A percentile compares a stretch with the other conserved stretches of the same genome.
Conservation (phyloP, 1,139 yeast genomes). For the Yamadazyma kanchanaburiensis region DNA sequence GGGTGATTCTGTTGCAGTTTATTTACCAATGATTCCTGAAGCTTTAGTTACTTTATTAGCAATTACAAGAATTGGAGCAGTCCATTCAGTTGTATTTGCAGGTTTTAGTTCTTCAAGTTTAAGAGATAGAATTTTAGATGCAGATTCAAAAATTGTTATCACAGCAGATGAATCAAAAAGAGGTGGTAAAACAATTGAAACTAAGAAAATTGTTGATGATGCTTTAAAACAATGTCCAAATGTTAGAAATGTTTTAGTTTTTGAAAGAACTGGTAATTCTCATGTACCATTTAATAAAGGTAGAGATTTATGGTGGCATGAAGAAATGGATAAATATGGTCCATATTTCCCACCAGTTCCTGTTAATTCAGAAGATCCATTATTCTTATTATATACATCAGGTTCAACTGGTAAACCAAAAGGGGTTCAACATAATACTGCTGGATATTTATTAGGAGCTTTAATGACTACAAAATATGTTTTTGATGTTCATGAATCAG, state of each 20-base stretch:
- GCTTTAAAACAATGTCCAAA: conserved; percentile 69
- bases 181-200: conserved; percentile 81
- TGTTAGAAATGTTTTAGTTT: conserved; percentile 68
- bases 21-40: conserved; percentile 85
- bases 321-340: conserved; percentile 65
- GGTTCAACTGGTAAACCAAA: conserved; percentile 72
- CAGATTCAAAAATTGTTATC: conserved; percentile 68
- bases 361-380: conserved; percentile 58
- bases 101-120: conserved; percentile 77
- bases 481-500: conserved; percentile 73
- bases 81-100: conserved; percentile 82
- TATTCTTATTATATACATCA: conserved; percentile 63
- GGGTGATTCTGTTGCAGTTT: conserved; percentile 84
- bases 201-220: conserved; percentile 80
- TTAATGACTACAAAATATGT: conserved; percentile 66
- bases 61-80: conserved; percentile 73
- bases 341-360: conserved; percentile 61
- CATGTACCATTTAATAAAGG: conserved; percentile 59
- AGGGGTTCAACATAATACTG: conserved; percentile 73
- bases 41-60: conserved; percentile 73
- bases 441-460: conserved; percentile 76
- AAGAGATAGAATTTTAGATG: conserved; percentile 74
- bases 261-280: conserved; percentile 67
- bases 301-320: conserved; percentile 83
- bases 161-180: conserved; percentile 80